phyloP scores from a whole-genome alignment of 768 basidiomycete genomes.

The Cyclocybe aegerita region DNA sequence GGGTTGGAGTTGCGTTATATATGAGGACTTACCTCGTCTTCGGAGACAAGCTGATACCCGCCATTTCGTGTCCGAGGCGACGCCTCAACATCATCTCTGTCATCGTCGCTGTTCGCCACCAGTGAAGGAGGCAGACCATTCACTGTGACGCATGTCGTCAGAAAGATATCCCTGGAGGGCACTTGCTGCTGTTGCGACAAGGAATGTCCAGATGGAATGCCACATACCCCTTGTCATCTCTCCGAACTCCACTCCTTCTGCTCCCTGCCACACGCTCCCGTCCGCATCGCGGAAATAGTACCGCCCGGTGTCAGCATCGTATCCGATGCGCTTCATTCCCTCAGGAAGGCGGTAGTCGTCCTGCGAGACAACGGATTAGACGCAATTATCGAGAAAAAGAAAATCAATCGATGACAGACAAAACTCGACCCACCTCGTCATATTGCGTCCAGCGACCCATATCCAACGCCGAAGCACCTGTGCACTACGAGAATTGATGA shows the following conservation, averaged over 20 bases:
- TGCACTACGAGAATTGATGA: no score
- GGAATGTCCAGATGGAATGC: background rate
- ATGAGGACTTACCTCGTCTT: conserved; percentile 44
- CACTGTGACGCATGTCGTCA: background rate
- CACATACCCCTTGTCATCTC: conserved; percentile 47
- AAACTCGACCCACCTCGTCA: conserved; percentile 36
- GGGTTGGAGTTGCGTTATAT: conserved; percentile 1
- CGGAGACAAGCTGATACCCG: conserved; percentile 55
- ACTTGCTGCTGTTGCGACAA: no score
- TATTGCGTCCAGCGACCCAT: conserved; percentile 42
- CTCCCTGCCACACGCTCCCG: conserved; percentile 57
- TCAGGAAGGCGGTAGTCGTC: conserved; percentile 53
- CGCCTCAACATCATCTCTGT: conserved; percentile 51
- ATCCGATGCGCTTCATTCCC: conserved; percentile 69
- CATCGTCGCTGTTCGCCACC: conserved; percentile 7
- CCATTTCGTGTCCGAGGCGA: conserved; percentile 46
- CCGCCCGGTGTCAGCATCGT: conserved; percentile 67
- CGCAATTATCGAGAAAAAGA: background rate
- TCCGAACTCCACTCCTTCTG: conserved; percentile 64
- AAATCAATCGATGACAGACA: background rate
- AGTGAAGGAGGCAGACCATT: conserved; percentile 28
- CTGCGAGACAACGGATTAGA: conserved; percentile 24
- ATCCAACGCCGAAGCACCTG: no score
- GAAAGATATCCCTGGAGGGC: background rate
- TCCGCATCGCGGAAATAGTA: conserved; percentile 63